phyloP scores from a whole-genome alignment of 805 yeast genomes.

The Suhomyces kilbournensis region DNA sequence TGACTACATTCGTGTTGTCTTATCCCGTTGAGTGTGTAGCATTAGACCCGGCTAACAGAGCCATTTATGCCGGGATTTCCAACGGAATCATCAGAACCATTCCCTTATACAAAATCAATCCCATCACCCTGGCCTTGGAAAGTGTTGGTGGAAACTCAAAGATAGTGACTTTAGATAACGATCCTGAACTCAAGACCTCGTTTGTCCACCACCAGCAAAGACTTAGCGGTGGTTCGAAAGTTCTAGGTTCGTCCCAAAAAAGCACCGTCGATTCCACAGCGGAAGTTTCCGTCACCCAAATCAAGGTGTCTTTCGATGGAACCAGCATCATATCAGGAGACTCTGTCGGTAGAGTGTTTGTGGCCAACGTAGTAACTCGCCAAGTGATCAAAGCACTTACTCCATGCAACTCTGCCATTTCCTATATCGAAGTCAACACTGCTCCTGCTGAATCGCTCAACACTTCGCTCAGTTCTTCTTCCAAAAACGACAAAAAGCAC shows the following conservation, averaged over 20 bases:
- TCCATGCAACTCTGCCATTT: conserved; percentile 35
- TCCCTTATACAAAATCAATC: conserved; percentile 44
- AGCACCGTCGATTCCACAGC: not conserved
- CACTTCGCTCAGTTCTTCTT: conserved; percentile 12
- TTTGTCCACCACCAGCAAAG: conserved; percentile 49
- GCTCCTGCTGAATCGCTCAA: conserved; percentile 19
- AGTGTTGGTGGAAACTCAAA: conserved; percentile 58
- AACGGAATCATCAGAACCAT: conserved; percentile 61
- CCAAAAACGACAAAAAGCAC: conserved; percentile 31
- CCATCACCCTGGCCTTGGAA: conserved; percentile 45
- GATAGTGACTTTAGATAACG: conserved; percentile 50
- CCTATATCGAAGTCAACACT: conserved; percentile 23
- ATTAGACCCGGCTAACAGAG: conserved; percentile 77
- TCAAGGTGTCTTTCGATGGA: conserved; percentile 72
- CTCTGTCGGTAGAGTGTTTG: conserved; percentile 59
- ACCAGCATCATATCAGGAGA: conserved; percentile 73
- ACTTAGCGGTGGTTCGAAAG: not conserved
- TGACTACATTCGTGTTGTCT: conserved; percentile 72
- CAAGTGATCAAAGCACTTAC: conserved; percentile 62
- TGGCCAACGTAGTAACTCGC: conserved; percentile 67
- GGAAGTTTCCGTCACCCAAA: conserved; percentile 41
- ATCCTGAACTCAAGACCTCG: conserved; percentile 47
- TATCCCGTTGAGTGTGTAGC: conserved; percentile 54
- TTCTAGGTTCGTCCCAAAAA: not conserved
- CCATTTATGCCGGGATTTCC: conserved; percentile 63